These are phyloP conservation scores for Penicillium verhagenii DNA, from an alignment of 495 filamentous ascomycete species.

Conservation along the genomic window DNA sequence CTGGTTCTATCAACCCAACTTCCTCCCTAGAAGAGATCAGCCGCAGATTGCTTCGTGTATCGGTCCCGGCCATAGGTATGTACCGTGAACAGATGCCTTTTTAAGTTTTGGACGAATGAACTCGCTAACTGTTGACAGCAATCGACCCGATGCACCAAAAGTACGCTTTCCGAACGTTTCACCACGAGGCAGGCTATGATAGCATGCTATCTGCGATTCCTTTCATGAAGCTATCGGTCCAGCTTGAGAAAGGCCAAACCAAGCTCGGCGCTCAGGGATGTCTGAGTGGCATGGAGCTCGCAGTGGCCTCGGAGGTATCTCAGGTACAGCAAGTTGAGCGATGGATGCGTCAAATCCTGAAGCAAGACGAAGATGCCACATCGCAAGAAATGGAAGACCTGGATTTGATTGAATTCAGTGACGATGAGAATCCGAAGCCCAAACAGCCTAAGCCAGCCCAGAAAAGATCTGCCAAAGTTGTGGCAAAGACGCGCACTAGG, in stretches of 20 bases:
- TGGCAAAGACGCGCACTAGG: conserved; percentile 11
- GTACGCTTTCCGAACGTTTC: conserved; percentile 39
- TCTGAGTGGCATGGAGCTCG: neutral
- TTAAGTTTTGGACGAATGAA: neutral
- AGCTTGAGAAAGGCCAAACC: conserved; percentile 35
- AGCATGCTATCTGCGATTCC: conserved; percentile 67
- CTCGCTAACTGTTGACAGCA: conserved; percentile 9
- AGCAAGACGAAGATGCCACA: neutral
- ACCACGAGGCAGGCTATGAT: conserved; percentile 73
- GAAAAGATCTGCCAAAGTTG: conserved; percentile 1
- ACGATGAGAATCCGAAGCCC: neutral
- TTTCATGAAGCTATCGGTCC: conserved; percentile 59
- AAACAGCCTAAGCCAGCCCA: neutral
- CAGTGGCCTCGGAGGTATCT: neutral
- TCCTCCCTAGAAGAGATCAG: conserved; percentile 54
- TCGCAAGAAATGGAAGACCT: neutral
- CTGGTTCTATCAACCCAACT: conserved; percentile 48
- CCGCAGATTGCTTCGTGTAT: conserved; percentile 34
- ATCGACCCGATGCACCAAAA: conserved; percentile 44
- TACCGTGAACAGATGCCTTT: neutral
- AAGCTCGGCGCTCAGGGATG: neutral
- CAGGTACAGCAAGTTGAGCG: neutral
- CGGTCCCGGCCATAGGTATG: conserved; percentile 48
- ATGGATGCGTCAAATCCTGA: neutral
- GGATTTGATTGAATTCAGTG: conserved; percentile 1